Percentiles rank a stretch among this genome's conserved stretches.
Evolutionary conservation across 257 asterid species (phyloP).

Genomic region (Verbena officinalis): DNA sequence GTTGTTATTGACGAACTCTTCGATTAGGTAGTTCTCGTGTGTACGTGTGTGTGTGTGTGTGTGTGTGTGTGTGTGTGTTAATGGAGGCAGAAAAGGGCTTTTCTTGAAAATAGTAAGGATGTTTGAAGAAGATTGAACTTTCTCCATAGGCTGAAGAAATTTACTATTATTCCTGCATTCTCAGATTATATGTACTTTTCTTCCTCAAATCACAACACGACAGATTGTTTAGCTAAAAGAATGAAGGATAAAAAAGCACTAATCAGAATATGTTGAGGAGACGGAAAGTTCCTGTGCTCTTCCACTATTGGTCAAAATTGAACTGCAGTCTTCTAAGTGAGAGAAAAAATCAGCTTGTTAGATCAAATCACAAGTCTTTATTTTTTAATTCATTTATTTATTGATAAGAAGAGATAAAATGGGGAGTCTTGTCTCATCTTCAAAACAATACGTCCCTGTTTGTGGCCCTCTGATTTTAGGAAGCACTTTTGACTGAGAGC

Average conservation of each 20-base stretch:
- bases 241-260: slow-evolving; percentile 36
- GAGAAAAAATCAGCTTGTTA: background rate
- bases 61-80: too few species aligned
- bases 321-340: slow-evolving; percentile 4
- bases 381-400: too few species aligned
- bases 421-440: background rate
- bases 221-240: slow-evolving; percentile 2
- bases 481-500: slow-evolving; percentile 36
- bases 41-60: too few species aligned
- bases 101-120: background rate
- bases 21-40: too few species aligned
- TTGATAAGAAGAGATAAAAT: background rate
- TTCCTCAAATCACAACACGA: slow-evolving; percentile 14
- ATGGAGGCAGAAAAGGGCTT: too few species aligned
- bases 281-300: slow-evolving; percentile 1
- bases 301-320: slow-evolving; percentile 11
- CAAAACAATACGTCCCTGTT: slow-evolving; percentile 20
- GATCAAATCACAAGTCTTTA: background rate
- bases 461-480: slow-evolving; percentile 15
- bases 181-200: background rate
- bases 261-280: slow-evolving; percentile 13
- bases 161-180: too few species aligned
- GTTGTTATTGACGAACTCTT: background rate
- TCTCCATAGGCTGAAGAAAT: too few species aligned
- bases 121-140: too few species aligned